Evolutionary conservation across 176 grass and related monocot genomes (phyloP).

Genomic region (Miscanthus lutarioriparius): DNA sequence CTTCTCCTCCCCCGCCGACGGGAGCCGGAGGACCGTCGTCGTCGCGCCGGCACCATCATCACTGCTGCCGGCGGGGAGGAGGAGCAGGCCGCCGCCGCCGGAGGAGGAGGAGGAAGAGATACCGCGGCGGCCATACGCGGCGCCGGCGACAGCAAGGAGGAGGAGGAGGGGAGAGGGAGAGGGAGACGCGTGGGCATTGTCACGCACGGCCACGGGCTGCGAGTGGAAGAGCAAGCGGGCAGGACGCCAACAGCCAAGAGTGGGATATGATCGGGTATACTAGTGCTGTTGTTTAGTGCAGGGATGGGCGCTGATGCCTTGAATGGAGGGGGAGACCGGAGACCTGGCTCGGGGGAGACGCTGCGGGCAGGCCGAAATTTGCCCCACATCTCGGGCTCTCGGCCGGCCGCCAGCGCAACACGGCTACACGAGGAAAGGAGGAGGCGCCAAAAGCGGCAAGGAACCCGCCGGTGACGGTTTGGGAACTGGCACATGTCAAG

Average conservation of each 20-base stretch:
- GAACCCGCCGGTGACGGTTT: no score
- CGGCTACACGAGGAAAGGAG: no score
- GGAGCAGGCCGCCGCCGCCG: neutral
- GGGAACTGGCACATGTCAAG: no score
- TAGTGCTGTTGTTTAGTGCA: no score
- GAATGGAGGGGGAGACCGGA: no score
- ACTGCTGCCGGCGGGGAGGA: neutral
- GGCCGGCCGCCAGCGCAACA: no score
- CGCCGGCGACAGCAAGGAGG: conserved; percentile 27
- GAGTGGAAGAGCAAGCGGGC: neutral
- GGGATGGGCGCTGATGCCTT: no score
- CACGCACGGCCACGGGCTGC: neutral
- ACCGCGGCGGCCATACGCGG: conserved; percentile 12
- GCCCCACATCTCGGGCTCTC: no score
- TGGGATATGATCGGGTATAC: no score
- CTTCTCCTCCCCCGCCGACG: neutral
- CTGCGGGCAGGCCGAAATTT: no score
- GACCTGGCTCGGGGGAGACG: no score
- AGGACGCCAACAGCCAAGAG: neutral
- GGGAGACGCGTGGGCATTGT: conserved; percentile 19
- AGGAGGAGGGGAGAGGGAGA: conserved; percentile 24
- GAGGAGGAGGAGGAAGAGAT: conserved; percentile 14
- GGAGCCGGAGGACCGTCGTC: conserved; percentile 29
- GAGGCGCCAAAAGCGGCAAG: no score
- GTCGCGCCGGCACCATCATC: neutral